phyloP scores from a whole-genome alignment of 148 eudicot genomes.

The Vaccinium myrtillus region DNA sequence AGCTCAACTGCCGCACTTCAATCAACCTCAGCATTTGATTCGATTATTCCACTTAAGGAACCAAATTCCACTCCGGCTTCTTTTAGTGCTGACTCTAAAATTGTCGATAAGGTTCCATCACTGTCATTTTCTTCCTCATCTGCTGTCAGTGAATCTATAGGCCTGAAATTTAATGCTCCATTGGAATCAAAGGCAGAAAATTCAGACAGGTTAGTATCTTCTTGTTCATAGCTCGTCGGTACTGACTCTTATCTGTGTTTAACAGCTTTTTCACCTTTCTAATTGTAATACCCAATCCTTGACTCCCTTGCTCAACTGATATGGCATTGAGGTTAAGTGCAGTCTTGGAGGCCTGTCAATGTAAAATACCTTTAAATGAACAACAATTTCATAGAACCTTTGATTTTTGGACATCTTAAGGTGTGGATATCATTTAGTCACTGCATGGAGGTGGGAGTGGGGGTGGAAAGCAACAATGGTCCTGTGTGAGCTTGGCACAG shows the following conservation, averaged over 20 bases:
- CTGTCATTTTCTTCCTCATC: slow-evolving; percentile 26
- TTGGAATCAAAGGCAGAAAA: slow-evolving; percentile 28
- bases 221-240: not conserved
- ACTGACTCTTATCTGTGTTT: not conserved
- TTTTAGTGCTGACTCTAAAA: slow-evolving; percentile 26
- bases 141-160: slow-evolving; percentile 25
- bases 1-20: slow-evolving; percentile 23
- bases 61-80: slow-evolving; percentile 21
- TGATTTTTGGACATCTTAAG: slow-evolving; percentile 1
- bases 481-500: not conserved
- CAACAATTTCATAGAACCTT: not conserved
- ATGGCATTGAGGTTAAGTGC: not conserved
- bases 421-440: not conserved
- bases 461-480: not conserved
- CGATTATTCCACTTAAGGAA: slow-evolving; percentile 24
- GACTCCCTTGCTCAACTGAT: not conserved
- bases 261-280: not conserved
- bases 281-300: not conserved
- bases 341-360: not conserved
- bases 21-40: slow-evolving; percentile 23
- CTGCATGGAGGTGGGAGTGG: not conserved
- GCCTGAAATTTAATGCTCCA: slow-evolving; percentile 14
- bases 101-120: slow-evolving; percentile 34
- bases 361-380: not conserved
- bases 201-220: slow-evolving; percentile 48